Percentiles rank a stretch among this genome's conserved stretches.
Evolutionary conservation across 2,329 filamentous ascomycete species (phyloP).

Genomic region (Rutstroemia sp.): DNA sequence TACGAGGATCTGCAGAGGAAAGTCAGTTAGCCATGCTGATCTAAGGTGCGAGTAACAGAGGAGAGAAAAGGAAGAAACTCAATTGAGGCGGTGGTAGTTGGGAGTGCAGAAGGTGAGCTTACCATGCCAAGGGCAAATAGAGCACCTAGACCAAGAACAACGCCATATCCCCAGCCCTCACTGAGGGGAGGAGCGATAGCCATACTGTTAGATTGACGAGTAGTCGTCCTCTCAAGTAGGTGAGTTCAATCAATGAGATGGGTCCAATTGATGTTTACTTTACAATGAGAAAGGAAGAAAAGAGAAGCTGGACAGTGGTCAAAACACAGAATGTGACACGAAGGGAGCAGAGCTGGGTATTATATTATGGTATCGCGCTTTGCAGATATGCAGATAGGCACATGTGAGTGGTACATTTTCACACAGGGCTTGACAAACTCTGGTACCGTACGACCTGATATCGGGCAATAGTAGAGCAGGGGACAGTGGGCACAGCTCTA

Average conservation of each 20-base stretch:
- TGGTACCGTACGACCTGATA: background rate
- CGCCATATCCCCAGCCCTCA: conserved; percentile 52
- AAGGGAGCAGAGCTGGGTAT: background rate
- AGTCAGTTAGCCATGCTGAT: background rate
- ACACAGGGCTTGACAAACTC: background rate
- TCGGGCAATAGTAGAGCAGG: no score
- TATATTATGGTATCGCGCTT: conserved; percentile 1
- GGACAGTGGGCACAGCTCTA: no score
- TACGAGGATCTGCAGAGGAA: conserved; percentile 24
- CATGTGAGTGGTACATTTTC: background rate
- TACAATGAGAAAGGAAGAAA: no score
- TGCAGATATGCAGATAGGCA: background rate
- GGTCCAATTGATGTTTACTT: no score
- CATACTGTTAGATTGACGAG: conserved; percentile 16
- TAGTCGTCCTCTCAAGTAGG: no score
- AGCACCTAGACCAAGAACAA: conserved; percentile 52
- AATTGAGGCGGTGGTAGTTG: background rate
- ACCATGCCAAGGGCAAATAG: conserved; percentile 59
- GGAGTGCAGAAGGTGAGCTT: conserved; percentile 8
- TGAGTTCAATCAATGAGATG: no score
- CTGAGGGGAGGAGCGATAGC: conserved; percentile 27
- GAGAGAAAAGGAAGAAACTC: background rate
- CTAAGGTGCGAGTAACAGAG: background rate
- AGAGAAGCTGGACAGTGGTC: no score
- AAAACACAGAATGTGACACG: background rate